Conservation (phyloP, 2,329 filamentous ascomycete genomes). For the Neopestalotiopsis sp. region DNA sequence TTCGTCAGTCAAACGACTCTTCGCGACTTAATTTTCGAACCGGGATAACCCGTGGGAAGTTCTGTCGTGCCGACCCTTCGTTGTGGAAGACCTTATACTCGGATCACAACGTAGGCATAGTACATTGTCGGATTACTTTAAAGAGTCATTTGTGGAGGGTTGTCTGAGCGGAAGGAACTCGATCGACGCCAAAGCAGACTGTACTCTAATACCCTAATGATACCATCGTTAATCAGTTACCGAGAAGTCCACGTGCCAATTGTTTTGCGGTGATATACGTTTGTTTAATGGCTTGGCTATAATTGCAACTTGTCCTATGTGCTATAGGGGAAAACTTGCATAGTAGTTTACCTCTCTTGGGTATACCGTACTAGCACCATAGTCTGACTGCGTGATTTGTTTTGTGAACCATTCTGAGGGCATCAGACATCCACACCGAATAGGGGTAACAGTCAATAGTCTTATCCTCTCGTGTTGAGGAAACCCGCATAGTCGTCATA, state of each 20-base stretch:
- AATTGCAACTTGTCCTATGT: not conserved
- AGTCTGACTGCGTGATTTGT: not conserved
- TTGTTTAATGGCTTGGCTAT: not conserved
- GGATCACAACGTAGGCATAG: not conserved
- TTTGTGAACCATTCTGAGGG: not conserved
- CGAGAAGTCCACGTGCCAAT: not conserved
- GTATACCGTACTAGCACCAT: not conserved
- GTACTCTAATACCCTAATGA: conserved; percentile 22
- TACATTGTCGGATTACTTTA: conserved; percentile 8
- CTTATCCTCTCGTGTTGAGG: not conserved
- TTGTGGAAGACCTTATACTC: not conserved
- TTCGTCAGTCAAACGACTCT: conserved; percentile 24
- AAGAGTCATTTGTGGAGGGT: conserved; percentile 7
- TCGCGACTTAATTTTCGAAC: conserved; percentile 24
- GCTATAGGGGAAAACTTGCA: not conserved
- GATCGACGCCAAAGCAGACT: conserved; percentile 14
- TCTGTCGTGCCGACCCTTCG: conserved; percentile 1
- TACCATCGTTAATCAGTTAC: conserved; percentile 17
- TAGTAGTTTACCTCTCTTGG: not conserved
- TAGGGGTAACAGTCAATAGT: not conserved
- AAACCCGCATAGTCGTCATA: not conserved
- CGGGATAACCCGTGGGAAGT: conserved; percentile 14
- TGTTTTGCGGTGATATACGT: not conserved
- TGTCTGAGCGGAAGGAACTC: conserved; percentile 12
- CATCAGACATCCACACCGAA: not conserved